Evolutionary conservation across 2,329 filamentous ascomycete species (phyloP), one percentile per base, ranked within the genome.

Genomic region (Diaporthe sp.): DNA sequence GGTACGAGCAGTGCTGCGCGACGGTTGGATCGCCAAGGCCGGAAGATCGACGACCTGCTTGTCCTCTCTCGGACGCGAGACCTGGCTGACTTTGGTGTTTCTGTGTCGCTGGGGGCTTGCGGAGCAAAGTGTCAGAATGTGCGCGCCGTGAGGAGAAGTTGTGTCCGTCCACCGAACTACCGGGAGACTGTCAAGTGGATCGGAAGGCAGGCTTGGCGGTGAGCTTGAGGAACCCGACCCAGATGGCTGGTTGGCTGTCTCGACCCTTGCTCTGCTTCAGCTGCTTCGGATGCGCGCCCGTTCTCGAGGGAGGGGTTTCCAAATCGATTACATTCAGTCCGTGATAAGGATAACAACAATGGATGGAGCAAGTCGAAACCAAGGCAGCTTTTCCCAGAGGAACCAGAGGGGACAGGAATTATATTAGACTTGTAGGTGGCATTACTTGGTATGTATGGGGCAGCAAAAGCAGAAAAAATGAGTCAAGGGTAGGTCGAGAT

Each of bases 11-110:
- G 49, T 15, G 65, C 49, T 70, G 65, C 55, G 22, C 46, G 65
- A 25, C 65, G 44, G 65, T 25, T 68, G 34, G 65, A 70, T 70
- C 65, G 65, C 65, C 65, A 70, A 70, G 65, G n/a, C 65, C 65
- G 65, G 49, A 55, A 42, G 65, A 70, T 70, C 65, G 65, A 55
- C 65, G 15, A 55, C 10, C 65, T 55, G 49, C 49, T 70, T 53
- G 61, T 46, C 42, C 61, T 65, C 61, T n/a, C 61, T 65, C 25
- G 61, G 61, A 46, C 13, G 53, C 37, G 65, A 42, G 34, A 53
- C 49, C 49, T 39, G 65, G 15, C 65, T 53, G 65, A 25, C 22
- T 53, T 25, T 51, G 46, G 22, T 53, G 46, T 28, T 53, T 68
- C 65, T 25, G 13, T 39, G 46, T 28, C 65, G 65, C 31, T 5